A percentile compares a stretch with the other conserved stretches of the same genome.
Conservation (phyloP, 2,329 filamentous ascomycete species). For the Rhinocladiella similis region DNA sequence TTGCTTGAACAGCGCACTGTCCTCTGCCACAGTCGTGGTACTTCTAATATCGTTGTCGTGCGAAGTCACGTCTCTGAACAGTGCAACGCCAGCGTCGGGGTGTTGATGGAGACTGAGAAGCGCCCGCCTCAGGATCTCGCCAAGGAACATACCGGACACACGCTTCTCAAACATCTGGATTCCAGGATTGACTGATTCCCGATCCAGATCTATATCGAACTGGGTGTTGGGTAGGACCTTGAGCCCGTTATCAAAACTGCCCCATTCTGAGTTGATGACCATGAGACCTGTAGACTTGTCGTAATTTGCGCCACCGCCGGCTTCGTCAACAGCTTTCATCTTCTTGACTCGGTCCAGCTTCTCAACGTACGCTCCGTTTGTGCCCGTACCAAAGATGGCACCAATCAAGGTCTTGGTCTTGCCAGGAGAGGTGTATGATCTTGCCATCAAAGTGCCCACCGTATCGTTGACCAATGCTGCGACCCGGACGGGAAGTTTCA, state of each 20-base stretch:
- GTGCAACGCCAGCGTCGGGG: slow-evolving; percentile 62
- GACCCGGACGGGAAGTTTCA: slow-evolving; percentile 87
- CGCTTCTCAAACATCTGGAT: slow-evolving; percentile 99
- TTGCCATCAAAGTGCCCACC: slow-evolving; percentile 94
- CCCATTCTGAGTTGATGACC: slow-evolving; percentile 99
- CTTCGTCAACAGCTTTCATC: slow-evolving; percentile 55
- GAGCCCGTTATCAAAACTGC: slow-evolving; percentile 93
- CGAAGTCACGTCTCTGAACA: slow-evolving; percentile 77
- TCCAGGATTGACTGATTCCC: slow-evolving; percentile 82
- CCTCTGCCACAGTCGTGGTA: slow-evolving; percentile 66
- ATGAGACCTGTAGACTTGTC: slow-evolving; percentile 84
- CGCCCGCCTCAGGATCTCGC: slow-evolving; percentile 82
- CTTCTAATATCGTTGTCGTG: slow-evolving; percentile 66
- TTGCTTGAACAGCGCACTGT: slow-evolving; percentile 69
- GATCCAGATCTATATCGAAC: slow-evolving; percentile 79
- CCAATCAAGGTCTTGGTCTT: slow-evolving; percentile 87
- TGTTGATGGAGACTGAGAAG: slow-evolving; percentile 65
- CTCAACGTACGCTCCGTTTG: slow-evolving; percentile 96
- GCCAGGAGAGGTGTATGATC: slow-evolving; percentile 89
- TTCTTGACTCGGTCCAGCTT: slow-evolving; percentile 85
- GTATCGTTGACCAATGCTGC: slow-evolving; percentile 96
- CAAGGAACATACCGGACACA: slow-evolving; percentile 96
- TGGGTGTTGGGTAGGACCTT: slow-evolving; percentile 81
- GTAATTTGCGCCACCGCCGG: slow-evolving; percentile 59
- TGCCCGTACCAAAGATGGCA: slow-evolving; percentile 95